Evolutionary conservation across 805 yeast species (phyloP).

Genomic region (Candida bentonensis): DNA sequence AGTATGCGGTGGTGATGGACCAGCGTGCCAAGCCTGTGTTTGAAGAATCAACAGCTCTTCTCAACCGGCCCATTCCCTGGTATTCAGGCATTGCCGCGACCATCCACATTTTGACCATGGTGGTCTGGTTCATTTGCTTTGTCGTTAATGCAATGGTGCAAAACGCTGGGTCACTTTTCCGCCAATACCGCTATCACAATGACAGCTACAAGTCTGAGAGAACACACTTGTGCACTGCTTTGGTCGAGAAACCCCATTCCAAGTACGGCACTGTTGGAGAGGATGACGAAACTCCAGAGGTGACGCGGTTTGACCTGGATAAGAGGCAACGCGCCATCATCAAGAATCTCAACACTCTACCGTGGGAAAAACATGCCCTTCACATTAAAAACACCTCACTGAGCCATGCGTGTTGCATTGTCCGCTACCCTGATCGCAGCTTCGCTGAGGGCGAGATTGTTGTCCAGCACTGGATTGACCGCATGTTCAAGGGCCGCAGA

Average conservation of each 20-base stretch:
- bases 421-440: conserved; percentile 38
- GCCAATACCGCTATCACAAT: conserved; percentile 12
- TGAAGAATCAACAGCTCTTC: conserved; percentile 6
- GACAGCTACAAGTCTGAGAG: conserved; percentile 2
- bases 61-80: conserved; percentile 1
- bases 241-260: conserved; percentile 11
- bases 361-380: conserved; percentile 62
- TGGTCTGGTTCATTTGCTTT: not conserved
- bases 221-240: not conserved
- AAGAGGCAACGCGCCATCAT: conserved; percentile 37
- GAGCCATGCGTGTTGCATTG: conserved; percentile 75
- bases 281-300: conserved; percentile 14
- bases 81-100: not conserved
- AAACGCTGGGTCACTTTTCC: not conserved
- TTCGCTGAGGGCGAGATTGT: conserved; percentile 61
- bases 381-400: conserved; percentile 49
- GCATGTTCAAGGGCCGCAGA: not conserved
- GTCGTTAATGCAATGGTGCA: not conserved
- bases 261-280: conserved; percentile 13
- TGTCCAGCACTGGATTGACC: conserved; percentile 46
- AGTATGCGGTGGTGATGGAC: conserved; percentile 13
- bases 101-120: not conserved
- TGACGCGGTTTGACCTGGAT: conserved; percentile 6
- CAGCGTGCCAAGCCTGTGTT: conserved; percentile 2
- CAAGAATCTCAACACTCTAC: conserved; percentile 38